Percentiles rank a stretch among this genome's conserved stretches.
Evolutionary conservation across 495 filamentous ascomycete species (phyloP).

Genomic region (Endocarpon pusillum): DNA sequence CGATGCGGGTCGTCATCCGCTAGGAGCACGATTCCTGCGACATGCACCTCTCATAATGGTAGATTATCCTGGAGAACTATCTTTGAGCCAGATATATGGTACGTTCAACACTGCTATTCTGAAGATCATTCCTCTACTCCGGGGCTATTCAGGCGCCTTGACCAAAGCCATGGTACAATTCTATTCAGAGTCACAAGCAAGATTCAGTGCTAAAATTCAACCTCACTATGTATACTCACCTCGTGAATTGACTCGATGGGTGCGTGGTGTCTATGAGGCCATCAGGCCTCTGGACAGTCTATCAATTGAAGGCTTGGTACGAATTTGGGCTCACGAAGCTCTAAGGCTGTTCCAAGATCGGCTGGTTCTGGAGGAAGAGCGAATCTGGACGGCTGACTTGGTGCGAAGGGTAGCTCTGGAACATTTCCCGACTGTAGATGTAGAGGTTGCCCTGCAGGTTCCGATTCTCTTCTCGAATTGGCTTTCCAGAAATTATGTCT

Average conservation of each 20-base stretch:
- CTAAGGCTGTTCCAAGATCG: conserved; percentile 92
- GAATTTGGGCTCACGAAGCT: conserved; percentile 97
- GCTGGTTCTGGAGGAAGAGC: conserved; percentile 82
- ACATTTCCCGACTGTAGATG: conserved; percentile 83
- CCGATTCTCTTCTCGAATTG: conserved; percentile 98
- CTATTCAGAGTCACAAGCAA: conserved; percentile 81
- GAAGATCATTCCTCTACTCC: conserved; percentile 90
- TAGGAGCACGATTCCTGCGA: conserved; percentile 83
- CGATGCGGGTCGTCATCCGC: conserved; percentile 85
- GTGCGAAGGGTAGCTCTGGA: conserved; percentile 73
- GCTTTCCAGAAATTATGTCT: conserved; percentile 97
- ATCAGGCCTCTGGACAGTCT: conserved; percentile 81
- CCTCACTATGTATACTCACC: conserved; percentile 99
- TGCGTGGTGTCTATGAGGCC: conserved; percentile 89
- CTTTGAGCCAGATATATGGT: conserved; percentile 89
- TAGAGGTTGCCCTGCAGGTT: conserved; percentile 71
- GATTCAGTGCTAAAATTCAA: conserved; percentile 90
- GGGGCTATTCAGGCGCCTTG: conserved; percentile 81
- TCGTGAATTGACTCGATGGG: conserved; percentile 94
- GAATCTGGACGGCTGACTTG: conserved; percentile 81
- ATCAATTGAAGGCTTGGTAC: conserved; percentile 76
- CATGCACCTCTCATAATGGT: conserved; percentile 98
- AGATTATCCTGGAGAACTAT: conserved; percentile 91
- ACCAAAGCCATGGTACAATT: conserved; percentile 97
- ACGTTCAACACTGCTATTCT: conserved; percentile 94